phyloP scores from a whole-genome alignment of 2,329 filamentous ascomycete species.

The Phyllosticta citrichinensis region DNA sequence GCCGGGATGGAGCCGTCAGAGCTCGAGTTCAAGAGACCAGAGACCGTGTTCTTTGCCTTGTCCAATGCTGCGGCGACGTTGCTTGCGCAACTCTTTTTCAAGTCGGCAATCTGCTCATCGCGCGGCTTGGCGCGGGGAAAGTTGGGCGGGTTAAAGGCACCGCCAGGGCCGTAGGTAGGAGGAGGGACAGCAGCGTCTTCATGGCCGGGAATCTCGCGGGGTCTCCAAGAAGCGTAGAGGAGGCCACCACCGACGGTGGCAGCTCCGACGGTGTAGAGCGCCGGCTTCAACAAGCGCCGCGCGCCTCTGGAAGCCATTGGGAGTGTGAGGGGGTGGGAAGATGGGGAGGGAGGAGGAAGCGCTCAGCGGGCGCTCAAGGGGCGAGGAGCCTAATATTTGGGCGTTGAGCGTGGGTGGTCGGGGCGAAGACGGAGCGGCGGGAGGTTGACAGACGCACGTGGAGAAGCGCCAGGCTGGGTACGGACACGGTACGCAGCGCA shows the following conservation, averaged over 20 bases:
- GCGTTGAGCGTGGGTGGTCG: background rate
- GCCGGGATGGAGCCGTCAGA: slow-evolving; percentile 1
- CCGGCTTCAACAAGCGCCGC: slow-evolving; percentile 42
- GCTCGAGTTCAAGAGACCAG: slow-evolving; percentile 12
- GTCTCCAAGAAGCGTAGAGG: slow-evolving; percentile 56
- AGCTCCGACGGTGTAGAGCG: slow-evolving; percentile 50
- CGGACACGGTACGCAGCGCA: background rate
- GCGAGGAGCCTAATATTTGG: slow-evolving; percentile 4
- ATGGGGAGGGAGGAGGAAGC: background rate
- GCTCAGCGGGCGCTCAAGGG: background rate
- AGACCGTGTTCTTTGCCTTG: slow-evolving; percentile 25
- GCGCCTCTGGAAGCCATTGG: slow-evolving; percentile 15
- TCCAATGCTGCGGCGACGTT: slow-evolving; percentile 23
- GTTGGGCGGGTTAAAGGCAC: slow-evolving; percentile 54
- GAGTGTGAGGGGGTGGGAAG: background rate
- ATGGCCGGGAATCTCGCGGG: slow-evolving; percentile 60
- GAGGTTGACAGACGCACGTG: background rate
- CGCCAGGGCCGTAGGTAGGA: slow-evolving; percentile 58
- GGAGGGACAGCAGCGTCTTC: slow-evolving; percentile 60
- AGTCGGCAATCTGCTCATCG: slow-evolving; percentile 53
- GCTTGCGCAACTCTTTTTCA: slow-evolving; percentile 42
- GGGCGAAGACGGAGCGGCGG: background rate
- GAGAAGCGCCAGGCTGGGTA: background rate
- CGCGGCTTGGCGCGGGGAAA: slow-evolving; percentile 56
- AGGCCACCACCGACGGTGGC: slow-evolving; percentile 44